Conservation (phyloP, 305 asterid genomes). For the Fraxinus ornus region DNA sequence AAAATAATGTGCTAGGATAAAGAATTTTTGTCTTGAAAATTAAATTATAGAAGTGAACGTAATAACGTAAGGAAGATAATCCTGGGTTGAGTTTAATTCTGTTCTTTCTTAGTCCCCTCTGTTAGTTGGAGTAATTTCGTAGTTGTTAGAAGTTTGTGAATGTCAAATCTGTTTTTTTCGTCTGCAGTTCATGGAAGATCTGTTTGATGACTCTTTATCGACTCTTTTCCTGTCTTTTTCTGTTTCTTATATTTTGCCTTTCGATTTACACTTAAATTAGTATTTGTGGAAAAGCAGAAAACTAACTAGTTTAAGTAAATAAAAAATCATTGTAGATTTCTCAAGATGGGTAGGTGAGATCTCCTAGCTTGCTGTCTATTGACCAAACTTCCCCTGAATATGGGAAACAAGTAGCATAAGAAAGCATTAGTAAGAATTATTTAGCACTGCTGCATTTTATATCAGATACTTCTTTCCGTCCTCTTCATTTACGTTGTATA, state of each 20-base stretch:
- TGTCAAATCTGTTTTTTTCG: not conserved
- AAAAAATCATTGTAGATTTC: not conserved
- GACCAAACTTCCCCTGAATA: not conserved
- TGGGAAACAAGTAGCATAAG: not conserved
- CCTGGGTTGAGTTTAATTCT: not conserved
- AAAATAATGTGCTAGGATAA: not conserved
- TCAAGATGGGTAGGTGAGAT: not conserved
- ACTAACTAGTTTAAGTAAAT: not conserved
- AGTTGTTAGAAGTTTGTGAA: constrained; percentile 2
- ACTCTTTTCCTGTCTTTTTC: not conserved
- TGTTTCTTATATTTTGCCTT: not conserved
- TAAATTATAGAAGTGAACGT: not conserved
- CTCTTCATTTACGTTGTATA: not conserved
- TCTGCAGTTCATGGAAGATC: not conserved
- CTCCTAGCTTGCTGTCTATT: not conserved
- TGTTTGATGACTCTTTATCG: not conserved
- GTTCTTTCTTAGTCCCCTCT: not conserved
- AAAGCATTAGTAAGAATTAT: not conserved
- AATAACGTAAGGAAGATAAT: not conserved
- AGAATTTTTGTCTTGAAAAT: not conserved
- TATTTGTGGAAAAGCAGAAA: not conserved
- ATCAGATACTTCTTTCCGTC: not conserved
- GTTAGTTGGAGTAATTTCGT: not conserved
- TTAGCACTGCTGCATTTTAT: not conserved
- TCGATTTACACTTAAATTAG: not conserved